These are phyloP conservation scores for Sophora flavescens DNA, from an alignment of 306 rosid genomes.

Conservation along the genomic window DNA sequence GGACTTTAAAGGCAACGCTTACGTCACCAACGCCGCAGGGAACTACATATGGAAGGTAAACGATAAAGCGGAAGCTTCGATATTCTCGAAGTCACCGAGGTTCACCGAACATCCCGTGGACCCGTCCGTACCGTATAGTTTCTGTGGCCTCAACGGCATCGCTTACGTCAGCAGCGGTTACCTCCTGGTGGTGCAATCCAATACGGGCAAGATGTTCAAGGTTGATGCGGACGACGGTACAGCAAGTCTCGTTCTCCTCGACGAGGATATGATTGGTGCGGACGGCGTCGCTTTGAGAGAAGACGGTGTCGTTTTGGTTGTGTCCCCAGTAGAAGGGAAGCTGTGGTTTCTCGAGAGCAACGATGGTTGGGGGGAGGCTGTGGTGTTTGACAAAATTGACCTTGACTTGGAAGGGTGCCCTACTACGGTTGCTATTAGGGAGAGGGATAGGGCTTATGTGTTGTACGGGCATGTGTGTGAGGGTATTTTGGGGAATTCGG, in stretches of 20 bases:
- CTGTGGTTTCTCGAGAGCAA: conserved; percentile 74
- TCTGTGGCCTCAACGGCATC: conserved; percentile 76
- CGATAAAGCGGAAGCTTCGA: conserved; percentile 58
- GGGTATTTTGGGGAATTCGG: conserved; percentile 54
- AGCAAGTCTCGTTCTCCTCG: conserved; percentile 60
- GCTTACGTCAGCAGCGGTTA: conserved; percentile 80
- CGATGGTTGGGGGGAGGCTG: conserved; percentile 73
- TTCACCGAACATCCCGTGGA: conserved; percentile 60
- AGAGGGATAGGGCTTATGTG: conserved; percentile 66
- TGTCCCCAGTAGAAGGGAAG: conserved; percentile 38
- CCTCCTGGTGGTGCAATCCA: conserved; percentile 73
- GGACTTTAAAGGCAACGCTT: conserved; percentile 80
- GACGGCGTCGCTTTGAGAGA: conserved; percentile 65
- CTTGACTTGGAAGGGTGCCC: conserved; percentile 67
- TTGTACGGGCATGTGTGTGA: conserved; percentile 61
- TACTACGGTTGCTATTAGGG: conserved; percentile 61
- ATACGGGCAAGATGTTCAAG: conserved; percentile 85
- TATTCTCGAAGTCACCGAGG: conserved; percentile 64
- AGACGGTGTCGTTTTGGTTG: conserved; percentile 86
- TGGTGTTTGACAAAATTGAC: conserved; percentile 68
- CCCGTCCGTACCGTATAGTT: conserved; percentile 40
- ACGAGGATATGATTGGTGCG: conserved; percentile 56
- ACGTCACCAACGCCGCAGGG: conserved; percentile 70
- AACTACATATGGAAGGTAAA: conserved; percentile 87
- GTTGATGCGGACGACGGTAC: conserved; percentile 71